These are phyloP conservation scores for Paulownia fortunei DNA, from an alignment of 257 asterid species.

Conservation along the genomic window DNA sequence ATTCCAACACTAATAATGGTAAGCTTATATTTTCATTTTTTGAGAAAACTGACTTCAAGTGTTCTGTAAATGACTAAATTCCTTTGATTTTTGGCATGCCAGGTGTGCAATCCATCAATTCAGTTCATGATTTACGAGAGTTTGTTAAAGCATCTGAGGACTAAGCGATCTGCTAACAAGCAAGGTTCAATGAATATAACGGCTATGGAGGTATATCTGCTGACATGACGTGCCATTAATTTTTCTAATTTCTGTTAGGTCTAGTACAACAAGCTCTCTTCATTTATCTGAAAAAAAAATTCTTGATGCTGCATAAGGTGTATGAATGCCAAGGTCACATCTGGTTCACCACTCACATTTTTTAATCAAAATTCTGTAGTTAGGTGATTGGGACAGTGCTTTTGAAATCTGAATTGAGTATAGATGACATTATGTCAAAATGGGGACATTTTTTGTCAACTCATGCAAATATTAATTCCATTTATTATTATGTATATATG, in stretches of 20 bases:
- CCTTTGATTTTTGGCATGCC: constrained; percentile 35
- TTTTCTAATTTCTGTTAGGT: constrained; percentile 16
- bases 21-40: constrained; percentile 33
- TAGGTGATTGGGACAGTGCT: constrained; percentile 10
- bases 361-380: not conserved
- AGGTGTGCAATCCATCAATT: constrained; percentile 97
- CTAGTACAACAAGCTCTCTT: constrained; percentile 6
- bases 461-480: not conserved
- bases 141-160: constrained; percentile 71
- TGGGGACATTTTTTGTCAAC: not conserved
- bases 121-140: constrained; percentile 97
- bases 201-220: constrained; percentile 72
- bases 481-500: not conserved
- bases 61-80: constrained; percentile 26
- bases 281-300: not conserved
- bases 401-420: constrained; percentile 14
- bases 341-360: constrained; percentile 16
- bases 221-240: constrained; percentile 5
- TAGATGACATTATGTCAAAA: not conserved
- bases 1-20: constrained; percentile 91
- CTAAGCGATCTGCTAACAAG: constrained; percentile 60
- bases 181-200: constrained; percentile 47
- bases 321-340: not conserved
- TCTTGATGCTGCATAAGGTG: constrained; percentile 14
- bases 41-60: constrained; percentile 6